Base-by-base conservation (phyloP, 257 asterid species). In the Osmanthus fragrans region DNA sequence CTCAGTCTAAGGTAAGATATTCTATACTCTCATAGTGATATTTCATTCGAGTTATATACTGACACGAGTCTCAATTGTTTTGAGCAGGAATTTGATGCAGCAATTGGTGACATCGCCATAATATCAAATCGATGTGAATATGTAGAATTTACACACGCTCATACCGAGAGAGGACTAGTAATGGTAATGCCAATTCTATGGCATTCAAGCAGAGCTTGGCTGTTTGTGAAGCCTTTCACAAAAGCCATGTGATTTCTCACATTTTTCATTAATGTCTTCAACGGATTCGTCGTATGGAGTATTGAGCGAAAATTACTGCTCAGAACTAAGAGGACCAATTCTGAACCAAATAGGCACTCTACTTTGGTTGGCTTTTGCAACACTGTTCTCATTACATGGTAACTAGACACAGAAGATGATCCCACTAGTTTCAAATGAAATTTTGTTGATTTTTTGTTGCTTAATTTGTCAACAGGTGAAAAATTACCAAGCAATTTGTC, bases 141-240 rank as follows among this genome's bases (percentile, higher is more conserved):
- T 34, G 92, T 78, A 33, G 92, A 88, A 27, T 88, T 88, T 76
- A 84, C 87, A 3, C 90, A 82, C 13, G 75, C 92, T 23, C 79
- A 82, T 76, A 82, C 88, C 1, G 86, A 84, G 70, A 68, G 89
- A 25, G 89, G 87, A 30, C 23, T 87, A 19, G 79, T 74, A n/a
- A 84, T 85, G 86, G 81, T 87, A 32, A 89, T 85, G 39, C 88
- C 86, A 0, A 10, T 77, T 33, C 73, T 58, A 65, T 69, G 79
- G 9, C 69, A 80, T 27, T 45, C 84, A 0, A 72, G 81, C 65
- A 80, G 18, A 75, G 79, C 77, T 23, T 88, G 86, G 88, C 47
- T 88, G 34, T 85, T 88, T 40, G 3, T 85, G 76, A 80, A 85
- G 80, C 91, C 91, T 27, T 88, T 88, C 81, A 88, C 89, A n/a